phyloP scores from a whole-genome alignment of 352 stramenopile species.

The Phytopythium boreale region DNA sequence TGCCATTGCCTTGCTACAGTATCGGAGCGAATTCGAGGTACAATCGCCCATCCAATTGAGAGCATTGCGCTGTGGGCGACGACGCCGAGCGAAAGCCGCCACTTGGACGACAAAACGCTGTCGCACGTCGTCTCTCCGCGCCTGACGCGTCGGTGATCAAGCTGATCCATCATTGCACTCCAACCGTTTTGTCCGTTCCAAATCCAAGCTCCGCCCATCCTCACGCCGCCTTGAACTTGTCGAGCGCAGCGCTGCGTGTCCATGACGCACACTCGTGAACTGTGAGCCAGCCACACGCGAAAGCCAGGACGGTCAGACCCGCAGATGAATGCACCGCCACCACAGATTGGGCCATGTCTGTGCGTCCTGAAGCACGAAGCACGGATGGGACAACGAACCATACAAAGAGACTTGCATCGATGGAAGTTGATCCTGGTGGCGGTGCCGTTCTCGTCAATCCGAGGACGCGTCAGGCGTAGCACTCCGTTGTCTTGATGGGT shows the following conservation, averaged over 20 bases:
- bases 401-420: too few species aligned
- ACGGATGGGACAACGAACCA: too few species aligned
- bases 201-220: background rate
- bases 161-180: background rate
- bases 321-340: background rate
- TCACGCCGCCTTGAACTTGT: background rate
- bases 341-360: too few species aligned
- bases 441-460: background rate
- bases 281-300: background rate
- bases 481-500: background rate
- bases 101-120: background rate
- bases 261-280: background rate
- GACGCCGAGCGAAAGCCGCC: background rate
- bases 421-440: background rate
- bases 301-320: background rate
- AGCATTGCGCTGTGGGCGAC: too few species aligned
- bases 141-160: background rate
- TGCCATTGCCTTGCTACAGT: too few species aligned
- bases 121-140: background rate
- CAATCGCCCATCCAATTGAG: too few species aligned
- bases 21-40: too few species aligned
- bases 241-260: background rate
- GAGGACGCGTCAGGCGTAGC: background rate
- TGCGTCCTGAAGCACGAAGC: too few species aligned
- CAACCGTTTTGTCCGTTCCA: conserved; percentile 1